Base-by-base conservation (phyloP, 2,329 filamentous ascomycete genomes). In the Fusarium clavum region DNA sequence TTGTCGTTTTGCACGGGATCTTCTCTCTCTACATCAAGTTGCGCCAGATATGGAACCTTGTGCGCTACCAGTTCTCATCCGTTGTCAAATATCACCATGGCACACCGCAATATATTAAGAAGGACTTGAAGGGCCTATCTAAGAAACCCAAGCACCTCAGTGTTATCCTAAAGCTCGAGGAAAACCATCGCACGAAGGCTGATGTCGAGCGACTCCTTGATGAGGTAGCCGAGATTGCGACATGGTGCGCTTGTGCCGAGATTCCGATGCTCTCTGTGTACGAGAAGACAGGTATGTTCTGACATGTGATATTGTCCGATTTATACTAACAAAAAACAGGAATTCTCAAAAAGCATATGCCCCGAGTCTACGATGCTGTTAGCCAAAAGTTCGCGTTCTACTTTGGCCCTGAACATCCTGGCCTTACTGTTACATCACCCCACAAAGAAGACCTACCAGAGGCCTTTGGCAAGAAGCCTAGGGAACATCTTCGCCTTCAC, bases 71-170 rank as follows among this genome's bases (percentile, higher is more conserved):
- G 64, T 83, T 95, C 69, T 88, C 94, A 56, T 92, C 93, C 12
- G 87, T 98, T 66, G 85, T 97, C 57, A 94, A 95, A 79, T 96
- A 99, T 83, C 97, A 99, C 82, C 96, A 99, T 80, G 92, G 93
- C 55, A 97, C 95, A 1, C 96, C 96, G 10, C 93, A 97, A 78
- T 89, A 97, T 77, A 97, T 99, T 73, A 90, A 91, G 76, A 91
- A 92, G 76, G 96, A 99, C 81, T 91, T 98, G 27, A 89, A 89
- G 78, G 86, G 87, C 12, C 81, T 99, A 61, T 86, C 85, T 61
- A 89, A 91, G 74, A 81, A 97, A 64, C 96, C 96, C 4, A 88
- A 92, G 71, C 96, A 99, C 77, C 80, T 99, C 53, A 98, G 94
- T 77, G 91, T 97, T 13, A 91, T 98, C 57, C 82, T 99, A 62